Evolutionary conservation across 2,329 filamentous ascomycete genomes (phyloP), one percentile per base, ranked within the genome.

Genomic region (Trichoderma lentiforme): DNA sequence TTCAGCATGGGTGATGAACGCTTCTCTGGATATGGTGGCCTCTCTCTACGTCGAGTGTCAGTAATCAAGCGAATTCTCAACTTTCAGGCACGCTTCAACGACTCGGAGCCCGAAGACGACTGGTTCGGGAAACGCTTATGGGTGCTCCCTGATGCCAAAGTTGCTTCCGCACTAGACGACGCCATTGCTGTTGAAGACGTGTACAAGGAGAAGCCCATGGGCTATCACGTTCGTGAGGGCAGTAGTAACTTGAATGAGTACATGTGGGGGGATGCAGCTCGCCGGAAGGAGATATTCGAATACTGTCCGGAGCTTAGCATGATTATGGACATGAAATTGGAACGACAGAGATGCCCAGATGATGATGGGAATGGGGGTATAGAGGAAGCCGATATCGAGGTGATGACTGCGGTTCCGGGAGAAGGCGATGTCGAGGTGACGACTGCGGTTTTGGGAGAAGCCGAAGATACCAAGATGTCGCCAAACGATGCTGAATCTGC

Each of bases 251-350:
- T 88, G 4, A 76, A 81, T 24, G 82, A 83, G 26, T 79, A 76
- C 3, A 83, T 88, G 18, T 89, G 87, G 87, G 82, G 82, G 71
- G 78, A 85, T 64, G 78, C 78, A 2, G 76, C 74, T 2, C 80
- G 83, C 73, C 81, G 87, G 39, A 81, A 84, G 74, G 78, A 82
- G 68, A 86, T 88, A 28, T 85, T 87, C 73, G 80, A 84, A 21
- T 89, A 89, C 78, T 89, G 87, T 73, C 87, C 87, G 2, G 87
- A 89, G 77, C 77, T 89, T 24, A 84, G 81, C 74, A 81, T 89
- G 76, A 85, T 88, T 72, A 83, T 88, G 82, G 83, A 86, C 56
- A 89, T 89, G 87, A 87, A 87, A 77, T 78, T 87, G 12, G 84
- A 86, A 78, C 77, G 82, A 57, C 83, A 86, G 77, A 79, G 84